Conservation (phyloP, 2,329 filamentous ascomycete genomes). For the Aaosphaeria pasadenensis region DNA sequence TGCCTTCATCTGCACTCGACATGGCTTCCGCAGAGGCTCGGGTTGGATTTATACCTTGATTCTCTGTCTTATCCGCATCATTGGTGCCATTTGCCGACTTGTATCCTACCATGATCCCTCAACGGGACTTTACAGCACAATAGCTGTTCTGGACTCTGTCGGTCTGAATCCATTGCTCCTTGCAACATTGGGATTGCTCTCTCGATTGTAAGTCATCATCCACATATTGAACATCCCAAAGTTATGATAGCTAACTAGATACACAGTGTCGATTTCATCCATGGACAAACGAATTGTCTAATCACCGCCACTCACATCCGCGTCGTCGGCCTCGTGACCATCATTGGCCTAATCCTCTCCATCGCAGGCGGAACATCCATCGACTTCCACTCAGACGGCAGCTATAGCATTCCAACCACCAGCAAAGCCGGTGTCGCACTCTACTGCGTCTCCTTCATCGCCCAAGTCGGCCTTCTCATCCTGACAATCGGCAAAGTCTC, state of each 20-base stretch:
- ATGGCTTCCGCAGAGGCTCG: constrained; percentile 41
- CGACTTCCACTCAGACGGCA: constrained; percentile 7
- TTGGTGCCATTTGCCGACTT: constrained; percentile 51
- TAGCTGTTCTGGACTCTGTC: constrained; percentile 44
- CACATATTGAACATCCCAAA: too few relatives aligned
- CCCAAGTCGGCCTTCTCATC: constrained; percentile 5
- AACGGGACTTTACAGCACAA: constrained; percentile 38
- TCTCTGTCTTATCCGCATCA: constrained; percentile 52
- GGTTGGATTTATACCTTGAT: constrained; percentile 56
- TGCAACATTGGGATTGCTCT: constrained; percentile 45
- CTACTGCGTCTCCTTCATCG: constrained; percentile 14
- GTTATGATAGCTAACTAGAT: too few relatives aligned
- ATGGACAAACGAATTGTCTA: constrained; percentile 8
- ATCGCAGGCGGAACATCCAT: constrained; percentile 15
- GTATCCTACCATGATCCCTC: constrained; percentile 46
- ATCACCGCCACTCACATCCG: constrained; percentile 24
- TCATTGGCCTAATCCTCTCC: constrained; percentile 36
- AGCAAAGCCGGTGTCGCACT: constrained; percentile 14
- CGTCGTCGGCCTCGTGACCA: constrained; percentile 27
- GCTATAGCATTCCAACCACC: constrained; percentile 12
- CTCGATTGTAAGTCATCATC: constrained; percentile 24
- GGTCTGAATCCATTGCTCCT: constrained; percentile 51
- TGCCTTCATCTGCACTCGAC: constrained; percentile 28
- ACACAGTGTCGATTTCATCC: constrained; percentile 11
- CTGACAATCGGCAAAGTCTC: constrained; percentile 3